Evolutionary conservation across 2,329 filamentous ascomycete species (phyloP), one percentile per base, ranked within the genome.

Genomic region (Blastomyces percursus): DNA sequence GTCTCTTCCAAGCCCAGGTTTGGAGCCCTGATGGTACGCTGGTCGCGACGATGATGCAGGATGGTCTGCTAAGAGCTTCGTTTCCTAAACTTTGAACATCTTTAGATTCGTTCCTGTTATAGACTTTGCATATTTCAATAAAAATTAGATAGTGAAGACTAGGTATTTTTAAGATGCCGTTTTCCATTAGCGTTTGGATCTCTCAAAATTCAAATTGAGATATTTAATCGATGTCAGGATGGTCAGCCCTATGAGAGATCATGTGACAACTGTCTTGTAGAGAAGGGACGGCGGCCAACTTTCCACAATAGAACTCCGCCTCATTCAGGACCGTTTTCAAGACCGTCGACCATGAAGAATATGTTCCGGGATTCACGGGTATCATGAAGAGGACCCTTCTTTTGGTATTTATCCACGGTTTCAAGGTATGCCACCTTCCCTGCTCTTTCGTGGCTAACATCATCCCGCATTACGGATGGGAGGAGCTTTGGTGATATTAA

Each of bases 1-100:
- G 71, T 0, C 69, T 77, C 35, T 78, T 80, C 67, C 75, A 81
- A 66, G 79, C 77, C 66, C 70, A 76, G 65, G 67, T 82, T 54
- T 81, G 77, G 75, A 70, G 71, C 60, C 70, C 73, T 3, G 71
- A 74, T 66, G 79, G 79, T 1, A 69, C 68, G 14, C 73, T 82
- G 66, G 64, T 82, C 52, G 78, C 75, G 9, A 81, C 75, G 21
- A 75, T 78, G 14, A 73, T 79, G 64, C 81, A 82, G 66, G 81
- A 83, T 56, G 64, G 62, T 2, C 16, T 64, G 40, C 14, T 65
- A 16, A 63, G 61, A 57, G 27, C 55, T 27, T 58, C 56, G 12
- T 58, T 30, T 27, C 21, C 38, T 40, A 61, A 61, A 38, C n/a
- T 46, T 46, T 58, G 24, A 58, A 21, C 24, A 12, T 12, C 27